Base-by-base conservation (phyloP, 306 rosid species). In the Vigna nakashimae region DNA sequence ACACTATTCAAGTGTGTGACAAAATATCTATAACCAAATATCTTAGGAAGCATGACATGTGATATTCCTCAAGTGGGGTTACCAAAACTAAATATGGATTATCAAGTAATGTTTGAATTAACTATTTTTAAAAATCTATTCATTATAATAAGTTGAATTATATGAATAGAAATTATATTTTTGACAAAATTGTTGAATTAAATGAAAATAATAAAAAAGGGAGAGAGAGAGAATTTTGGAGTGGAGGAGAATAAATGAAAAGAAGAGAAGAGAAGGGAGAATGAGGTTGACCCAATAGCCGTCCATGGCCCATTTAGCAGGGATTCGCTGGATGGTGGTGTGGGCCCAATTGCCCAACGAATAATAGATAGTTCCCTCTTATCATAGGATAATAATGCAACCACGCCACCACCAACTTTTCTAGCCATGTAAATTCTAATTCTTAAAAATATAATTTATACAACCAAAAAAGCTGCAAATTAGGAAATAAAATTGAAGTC, bases 271-370 rank as follows among this genome's bases (percentile, higher is more conserved):
- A 5, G 22, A 60, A 60, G 30, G 3, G 9, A 22, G 78, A 69
- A 20, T 82, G 80, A 76, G 26, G 2, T 22, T 28, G 74, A 82
- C 82, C 45, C 20, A 32, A 7, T 17, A 56, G 79, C 76, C 75
- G 80, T 79, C 82, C 82, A 65, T 71, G 82, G 75, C 86, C 86
- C 82, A 77, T 75, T 30, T 8, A 65, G 22, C 46, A 64, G 4
- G 58, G 76, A 82, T 77, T 72, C 82, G 57, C 12, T 56, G 59
- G 76, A 70, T 48, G 11, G 71, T 66, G 69, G n/a, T 0, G 70
- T 82, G 86, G 85, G 66, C 71, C 82, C 79, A 3, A 82, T 22
- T 80, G 12, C 43, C 53, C 69, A 74, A 66, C 72, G 34, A 69
- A 51, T 43, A 75, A 76, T 38, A 64, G 34, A 52, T 42, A 49